Evolutionary conservation across 192 early-diverging fungal genomes (phyloP), one percentile per base, ranked within the genome.

Genomic region (Coemansia sp.): DNA sequence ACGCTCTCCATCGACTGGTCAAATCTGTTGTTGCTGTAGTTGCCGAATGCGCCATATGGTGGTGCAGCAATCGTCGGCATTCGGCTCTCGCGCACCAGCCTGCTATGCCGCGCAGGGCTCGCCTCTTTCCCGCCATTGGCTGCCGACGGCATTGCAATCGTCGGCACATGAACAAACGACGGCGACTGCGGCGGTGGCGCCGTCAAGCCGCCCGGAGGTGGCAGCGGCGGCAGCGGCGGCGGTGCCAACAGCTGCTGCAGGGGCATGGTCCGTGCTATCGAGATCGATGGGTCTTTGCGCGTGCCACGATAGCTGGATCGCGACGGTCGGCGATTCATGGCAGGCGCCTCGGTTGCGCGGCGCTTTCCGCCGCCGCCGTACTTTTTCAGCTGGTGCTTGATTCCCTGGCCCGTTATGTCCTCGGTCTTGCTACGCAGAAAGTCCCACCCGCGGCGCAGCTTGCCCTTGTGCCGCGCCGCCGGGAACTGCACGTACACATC

Each of bases 371-470:
- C 77, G 11, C 75, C 76, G 51, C 80, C 80, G 48, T 83, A 83
- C 61, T 74, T 83, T 14, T 60, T 57, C 23, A 83, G 66, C 80
- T 83, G 75, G 49, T 71, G 75, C 60, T 82, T 82, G 24, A 82
- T 72, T 7, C 75, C 72, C 26, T 71, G 67, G 21, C 75, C 75
- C 4, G 80, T 82, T 45, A 77, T 65, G 45, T 77, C 74, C 80
- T 82, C 80, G 14, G 80, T 77, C 68, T 82, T 76, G 80, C 71
- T 77, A 63, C 80, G 67, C 61, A 82, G 36, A 70, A 77, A 74
- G 55, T 82, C 75, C 80, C 80, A 82, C 10, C 80, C 80, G 1
- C 75, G 74, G 1, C 80, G 75, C 62, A 82, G 55, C 56, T 77
- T 77, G 56, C 80, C 72, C 36, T 64, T 61, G 21, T 77, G 75